phyloP scores from a whole-genome alignment of 2,329 filamentous ascomycete species.

The Penicillium polonicum region DNA sequence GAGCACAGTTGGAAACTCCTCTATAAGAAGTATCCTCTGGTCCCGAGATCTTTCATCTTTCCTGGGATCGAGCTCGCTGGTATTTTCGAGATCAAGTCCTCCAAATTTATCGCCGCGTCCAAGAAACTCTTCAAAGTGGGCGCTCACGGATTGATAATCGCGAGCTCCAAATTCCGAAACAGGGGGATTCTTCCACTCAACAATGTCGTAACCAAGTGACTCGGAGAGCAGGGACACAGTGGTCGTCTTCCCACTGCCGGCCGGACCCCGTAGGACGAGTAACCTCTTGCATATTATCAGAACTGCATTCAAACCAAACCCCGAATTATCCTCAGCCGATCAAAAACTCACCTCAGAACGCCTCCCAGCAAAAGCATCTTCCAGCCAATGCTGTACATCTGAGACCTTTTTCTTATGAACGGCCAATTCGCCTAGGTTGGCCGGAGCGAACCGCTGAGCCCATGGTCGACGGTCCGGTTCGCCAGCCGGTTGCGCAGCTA shows the following conservation, averaged over 20 bases:
- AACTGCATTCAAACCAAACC: neutral
- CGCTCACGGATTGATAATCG: constrained; percentile 67
- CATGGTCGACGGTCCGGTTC: constrained; percentile 67
- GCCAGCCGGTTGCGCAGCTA: constrained; percentile 9
- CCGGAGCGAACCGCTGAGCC: constrained; percentile 80
- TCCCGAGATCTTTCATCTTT: constrained; percentile 28
- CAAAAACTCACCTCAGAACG: constrained; percentile 38
- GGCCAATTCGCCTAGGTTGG: constrained; percentile 75
- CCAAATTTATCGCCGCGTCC: constrained; percentile 77
- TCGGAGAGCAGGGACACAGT: constrained; percentile 76
- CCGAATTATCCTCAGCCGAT: neutral
- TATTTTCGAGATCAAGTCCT: constrained; percentile 57
- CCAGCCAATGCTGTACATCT: constrained; percentile 81
- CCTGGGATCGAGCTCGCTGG: constrained; percentile 2
- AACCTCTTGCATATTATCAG: constrained; percentile 62
- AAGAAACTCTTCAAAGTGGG: constrained; percentile 91
- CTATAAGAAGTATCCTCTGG: constrained; percentile 65
- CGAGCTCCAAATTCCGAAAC: constrained; percentile 59
- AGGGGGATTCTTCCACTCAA: constrained; percentile 88
- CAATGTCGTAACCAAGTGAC: constrained; percentile 71
- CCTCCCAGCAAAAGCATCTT: constrained; percentile 65
- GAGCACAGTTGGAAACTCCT: constrained; percentile 79
- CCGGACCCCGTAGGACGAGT: constrained; percentile 82
- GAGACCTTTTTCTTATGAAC: constrained; percentile 93
- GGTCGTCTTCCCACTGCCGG: constrained; percentile 90